Evolutionary conservation across 495 filamentous ascomycete genomes (phyloP), one percentile per base, ranked within the genome.

Genomic region (Glonium stellatum): DNA sequence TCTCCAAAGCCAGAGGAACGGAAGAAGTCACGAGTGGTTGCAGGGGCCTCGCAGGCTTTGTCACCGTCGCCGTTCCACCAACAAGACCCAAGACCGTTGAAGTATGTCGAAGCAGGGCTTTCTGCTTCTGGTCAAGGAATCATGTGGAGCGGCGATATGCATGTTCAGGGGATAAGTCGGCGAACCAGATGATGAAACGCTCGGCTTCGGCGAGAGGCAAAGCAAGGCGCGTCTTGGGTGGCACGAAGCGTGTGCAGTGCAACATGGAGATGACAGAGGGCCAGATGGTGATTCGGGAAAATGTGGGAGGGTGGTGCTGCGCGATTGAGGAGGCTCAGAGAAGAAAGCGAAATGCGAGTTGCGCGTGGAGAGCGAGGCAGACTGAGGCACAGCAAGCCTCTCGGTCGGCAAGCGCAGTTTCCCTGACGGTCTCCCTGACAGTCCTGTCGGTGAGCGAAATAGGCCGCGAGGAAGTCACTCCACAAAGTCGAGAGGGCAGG

Each of bases 201-300:
- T 51, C 50, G 49, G 15, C 23, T 39, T 61, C 12, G 55, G 60
- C 49, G 63, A 55, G 58, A 54, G 48, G 54, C 15, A 58, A 65
- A 44, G 59, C 58, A 65, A 61, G 58, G 63, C 58, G 51, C 46
- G 53, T 49, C 8, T 4, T 34, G 5, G 50, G 61, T 57, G 18
- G 42, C 56, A 57, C 54, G 25, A 47, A 50, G 56, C 61, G 57
- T 60, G 61, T 47, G 61, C 52, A 42, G 57, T 64, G 62, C 62
- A 42, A 65, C 62, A 59, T 44, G 62, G 48, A 59, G 47, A 15
- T 51, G 57, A 25, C 5, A 64, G 59, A 59, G 55, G 61, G 31
- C 41, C 35, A 21, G 34, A 5, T 31, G 46, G n/a, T n/a, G n/a
- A n/a, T n/a, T n/a, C n/a, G n/a, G n/a, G n/a, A n/a, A n/a, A n/a